These are phyloP conservation scores for Nannochloropsis gaditana DNA, from an alignment of 108 stramenopile genomes.

Conservation along the genomic window DNA sequence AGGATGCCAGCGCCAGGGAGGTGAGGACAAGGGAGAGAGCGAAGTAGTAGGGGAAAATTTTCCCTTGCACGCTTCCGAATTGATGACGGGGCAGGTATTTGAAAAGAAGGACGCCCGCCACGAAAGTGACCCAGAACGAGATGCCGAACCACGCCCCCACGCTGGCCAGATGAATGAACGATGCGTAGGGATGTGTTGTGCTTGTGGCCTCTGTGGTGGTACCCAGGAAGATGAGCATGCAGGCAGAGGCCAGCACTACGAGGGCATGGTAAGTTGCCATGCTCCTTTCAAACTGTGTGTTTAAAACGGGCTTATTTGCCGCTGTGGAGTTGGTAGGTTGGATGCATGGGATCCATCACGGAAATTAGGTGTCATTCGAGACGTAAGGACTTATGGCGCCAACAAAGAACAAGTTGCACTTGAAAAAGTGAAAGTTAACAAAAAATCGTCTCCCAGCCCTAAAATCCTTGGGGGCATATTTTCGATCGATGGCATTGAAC, in stretches of 20 bases:
- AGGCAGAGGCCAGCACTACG: background rate
- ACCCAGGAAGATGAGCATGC: background rate
- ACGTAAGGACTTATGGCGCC: too few relatives aligned
- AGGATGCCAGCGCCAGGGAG: background rate
- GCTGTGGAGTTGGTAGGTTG: too few relatives aligned
- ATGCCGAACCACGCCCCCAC: constrained; percentile 5
- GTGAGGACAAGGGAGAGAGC: background rate
- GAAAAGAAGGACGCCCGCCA: background rate
- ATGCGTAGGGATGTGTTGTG: constrained; percentile 1
- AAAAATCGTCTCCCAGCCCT: too few relatives aligned
- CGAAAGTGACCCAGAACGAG: constrained; percentile 6
- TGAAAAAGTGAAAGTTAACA: too few relatives aligned
- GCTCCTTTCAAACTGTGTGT: too few relatives aligned
- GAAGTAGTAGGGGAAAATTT: constrained; percentile 20
- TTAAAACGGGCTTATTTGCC: too few relatives aligned
- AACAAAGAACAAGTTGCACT: too few relatives aligned
- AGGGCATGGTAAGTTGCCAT: background rate
- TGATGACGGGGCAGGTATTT: background rate
- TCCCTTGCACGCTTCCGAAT: background rate
- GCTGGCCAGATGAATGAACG: constrained; percentile 10
- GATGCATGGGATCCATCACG: too few relatives aligned
- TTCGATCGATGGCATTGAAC: too few relatives aligned
- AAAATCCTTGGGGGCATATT: too few relatives aligned
- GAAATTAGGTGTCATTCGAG: too few relatives aligned
- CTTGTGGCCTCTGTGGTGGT: background rate